phyloP scores from a whole-genome alignment of 2,329 filamentous ascomycete species.

The Arthrobotrys sphaeroides region DNA sequence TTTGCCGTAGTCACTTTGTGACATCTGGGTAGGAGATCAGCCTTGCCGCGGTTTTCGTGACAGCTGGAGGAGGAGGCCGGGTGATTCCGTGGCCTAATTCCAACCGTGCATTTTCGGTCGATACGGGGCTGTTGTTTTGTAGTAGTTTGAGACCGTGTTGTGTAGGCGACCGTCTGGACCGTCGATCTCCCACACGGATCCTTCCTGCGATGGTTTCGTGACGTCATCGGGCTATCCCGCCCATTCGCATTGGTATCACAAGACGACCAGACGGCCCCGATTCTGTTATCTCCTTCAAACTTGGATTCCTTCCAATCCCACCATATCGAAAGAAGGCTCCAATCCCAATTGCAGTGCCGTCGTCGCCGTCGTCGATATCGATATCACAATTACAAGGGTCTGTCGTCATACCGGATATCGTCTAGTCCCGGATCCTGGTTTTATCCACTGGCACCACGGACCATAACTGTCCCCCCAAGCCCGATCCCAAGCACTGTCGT shows the following conservation, averaged over 20 bases:
- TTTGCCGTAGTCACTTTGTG: too few relatives aligned
- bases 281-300: not conserved
- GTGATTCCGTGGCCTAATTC: too few relatives aligned
- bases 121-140: too few relatives aligned
- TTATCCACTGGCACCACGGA: not conserved
- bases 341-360: not conserved
- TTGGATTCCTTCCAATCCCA: not conserved
- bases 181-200: not conserved
- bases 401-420: constrained; percentile 45
- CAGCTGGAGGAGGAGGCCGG: too few relatives aligned
- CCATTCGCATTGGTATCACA: not conserved
- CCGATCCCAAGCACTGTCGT: not conserved
- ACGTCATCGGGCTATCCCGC: constrained; percentile 1
- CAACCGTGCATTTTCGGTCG: too few relatives aligned
- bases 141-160: not conserved
- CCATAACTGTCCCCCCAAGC: constrained; percentile 8
- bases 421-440: constrained; percentile 17
- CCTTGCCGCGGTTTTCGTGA: too few relatives aligned
- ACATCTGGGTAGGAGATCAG: too few relatives aligned
- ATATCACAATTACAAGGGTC: constrained; percentile 15
- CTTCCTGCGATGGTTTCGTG: not conserved
- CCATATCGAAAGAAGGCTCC: too few relatives aligned
- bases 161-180: not conserved
- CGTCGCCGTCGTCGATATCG: not conserved
- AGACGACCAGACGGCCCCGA: not conserved